Base-by-base conservation (phyloP, 768 basidiomycete genomes). In the Gautieria morchelliformis region DNA sequence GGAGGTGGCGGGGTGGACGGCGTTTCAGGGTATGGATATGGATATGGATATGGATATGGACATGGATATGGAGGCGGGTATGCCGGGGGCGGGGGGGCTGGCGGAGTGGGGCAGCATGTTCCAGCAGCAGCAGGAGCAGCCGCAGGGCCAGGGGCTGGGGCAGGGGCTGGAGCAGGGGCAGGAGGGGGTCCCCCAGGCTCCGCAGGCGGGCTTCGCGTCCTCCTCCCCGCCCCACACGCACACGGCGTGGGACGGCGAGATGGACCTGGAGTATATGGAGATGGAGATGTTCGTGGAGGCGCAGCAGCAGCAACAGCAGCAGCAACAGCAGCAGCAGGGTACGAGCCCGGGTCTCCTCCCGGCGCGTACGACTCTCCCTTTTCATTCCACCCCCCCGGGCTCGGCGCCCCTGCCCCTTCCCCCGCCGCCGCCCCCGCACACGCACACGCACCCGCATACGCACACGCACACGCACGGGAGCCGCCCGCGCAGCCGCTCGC, bases 311-410 rank as follows among this genome's bases (percentile, higher is more conserved):
- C 14, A 45, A 9, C 15, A 44, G 44, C 44, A 17, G 24, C n/a
- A 32, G 55, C n/a, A n/a, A n/a, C n/a, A n/a, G 20, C 15, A 44
- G 44, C 44, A 17, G 24, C n/a, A 32, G 55, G 15, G 14, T n/a
- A 27, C 32, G 55, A 46, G 32, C 27, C 53, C n/a, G 46, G 27
- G 5, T 46, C 44, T 20, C 46, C 27, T 27, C 3, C 27, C 27
- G 27, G 27, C 27, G 27, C 41, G 51, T 14, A 52, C 41, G 61
- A 58, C 35, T 84, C 82, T 59, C 86, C 86, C 55, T 88, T 88
- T 80, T 87, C 78, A 75, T 89, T 86, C 82, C 79, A 83, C 74
- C 78, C 85, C 61, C 84, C 83, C 68, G 71, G 76, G 53, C 70
- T 75, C 72, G 60, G 73, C 72, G 72, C 41, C 72, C 59, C 59